Evolutionary conservation across 2,329 filamentous ascomycete species (phyloP), one percentile per base, ranked within the genome.

Genomic region (Paecilomyces sp.): DNA sequence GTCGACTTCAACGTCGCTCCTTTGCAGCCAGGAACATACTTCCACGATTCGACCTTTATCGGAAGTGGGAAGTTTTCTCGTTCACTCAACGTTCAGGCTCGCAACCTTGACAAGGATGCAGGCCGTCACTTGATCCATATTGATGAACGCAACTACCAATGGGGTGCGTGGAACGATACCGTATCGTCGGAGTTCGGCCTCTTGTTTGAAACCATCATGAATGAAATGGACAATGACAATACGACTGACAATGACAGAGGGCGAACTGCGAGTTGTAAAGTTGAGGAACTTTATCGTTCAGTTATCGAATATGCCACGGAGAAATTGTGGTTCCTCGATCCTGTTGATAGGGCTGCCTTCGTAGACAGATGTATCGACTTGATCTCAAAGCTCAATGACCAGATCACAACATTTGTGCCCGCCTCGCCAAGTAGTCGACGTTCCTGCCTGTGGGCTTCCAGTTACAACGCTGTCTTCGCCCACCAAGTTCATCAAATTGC

Each of bases 121-220:
- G 77, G 79, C 13, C 67, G 72, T 66, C 69, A 74, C 57, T 66
- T 65, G 5, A 70, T 85, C 22, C 63, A 66, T 7, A 62, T 78
- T 33, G 68, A 68, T 13, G 67, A 71, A 24, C 65, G 68, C 33
- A 67, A 60, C 2, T 70, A 76, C 60, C 72, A 73, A 57, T 86
- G 83, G 78, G 77, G 79, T 28, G 66, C 77, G 3, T 87, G 84
- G 84, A 81, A 78, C 57, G 83, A 86, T 55, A 75, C 77, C 12
- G 79, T 84, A 1, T 81, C 77, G 31, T 78, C 79, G 1, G 75
- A 80, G 51, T 60, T 84, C 24, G 71, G 70, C 4, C 60, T 64
- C 24, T 69, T 76, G 1, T 74, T 80, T 51, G 61, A 70, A 11
- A 59, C 61, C 9, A 71, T 80, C 25, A 61, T 68, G 24, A 64